Base-by-base conservation (phyloP, 2,329 filamentous ascomycete species). In the Lojkania enalia region DNA sequence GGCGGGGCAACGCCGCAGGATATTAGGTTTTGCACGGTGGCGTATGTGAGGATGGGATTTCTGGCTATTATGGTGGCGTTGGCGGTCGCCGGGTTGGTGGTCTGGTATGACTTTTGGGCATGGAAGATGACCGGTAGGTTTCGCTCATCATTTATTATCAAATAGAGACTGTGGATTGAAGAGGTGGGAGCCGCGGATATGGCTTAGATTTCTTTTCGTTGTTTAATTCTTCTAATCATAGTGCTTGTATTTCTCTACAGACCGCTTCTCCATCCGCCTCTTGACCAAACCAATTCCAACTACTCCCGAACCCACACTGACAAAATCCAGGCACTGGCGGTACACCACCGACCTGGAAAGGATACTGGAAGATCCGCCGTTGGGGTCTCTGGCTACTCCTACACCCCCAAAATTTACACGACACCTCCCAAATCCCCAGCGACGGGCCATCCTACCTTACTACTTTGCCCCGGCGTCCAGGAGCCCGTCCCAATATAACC, bases 361-460 rank as follows among this genome's bases (percentile, higher is more conserved):
- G 61, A 27, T 66, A 66, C 32, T 31, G 58, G 27, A 64, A 62
- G 36, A 65, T 65, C 23, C 53, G 54, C 14, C 39, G 55, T 43
- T 64, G 61, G 59, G 61, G 61, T 6, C 39, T 65, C 11, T 65
- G 60, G 13, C 38, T 63, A 4, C 39, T 62, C n/a, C 64, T 54
- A 35, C 49, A 55, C 3, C 49, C 53, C 16, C 48, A 63, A 30
- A 50, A 65, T 36, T 51, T 66, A 1, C 47, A 59, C 15, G 58
- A 63, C 30, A 15, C 54, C 27, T 56, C 61, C 3, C 45, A 56
- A 7, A 58, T 66, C 1, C 55, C 59, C 7, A 46, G 55, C 23
- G 44, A 50, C 27, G 63, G 63, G 5, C 39, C 49, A 7, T 50
- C 49, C 14, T 66, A 65, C 36, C 56, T 66, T 33, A 52, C 55